Evolutionary conservation across 1,284 basidiomycete species (phyloP), one percentile per base, ranked within the genome.

Genomic region (Hymenochaete sp.): DNA sequence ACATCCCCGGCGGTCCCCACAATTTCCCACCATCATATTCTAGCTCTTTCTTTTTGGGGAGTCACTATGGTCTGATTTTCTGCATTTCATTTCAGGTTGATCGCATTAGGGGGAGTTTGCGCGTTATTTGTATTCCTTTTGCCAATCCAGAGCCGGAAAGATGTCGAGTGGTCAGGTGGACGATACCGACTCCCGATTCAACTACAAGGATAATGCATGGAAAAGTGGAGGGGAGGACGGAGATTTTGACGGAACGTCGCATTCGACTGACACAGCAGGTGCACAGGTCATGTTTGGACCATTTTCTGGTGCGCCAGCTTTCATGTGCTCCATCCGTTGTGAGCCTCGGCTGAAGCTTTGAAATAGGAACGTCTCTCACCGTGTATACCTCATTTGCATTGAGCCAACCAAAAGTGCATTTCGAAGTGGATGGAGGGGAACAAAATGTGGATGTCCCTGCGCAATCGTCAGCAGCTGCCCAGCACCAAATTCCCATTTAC

Each of bases 171-270:
- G 21, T 16, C 13, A 7, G 7, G 48, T 51, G 10, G 49, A 51
- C 29, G 49, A 51, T 36, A 51, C 40, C 9, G 42, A 44, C 25
- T 22, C 49, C 35, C 49, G 36, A 14, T 47, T 51, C 35, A 42
- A 38, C 18, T 51, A 51, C 38, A 51, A 51, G 31, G 44, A 50
- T 27, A 24, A 26, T 25, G 18, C 27, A 28, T 51, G 49, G 49
- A 32, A 9, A 13, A 19, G 42, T 13, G 37, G 45, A 8, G 49
- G 49, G 13, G 27, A 44, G 31, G 19, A 35, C 13, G 45, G 42
- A 36, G 49, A 51, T 14, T 44, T 47, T 44, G 36, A 47, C 14
- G 21, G 16, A n/a, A 51, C 49, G 29, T 40, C 40, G n/a, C 49
- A 51, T 39, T 38, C 26, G 14, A 28, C 45, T 9, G 27, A 25